Conservation (phyloP, 495 filamentous ascomycete genomes). For the Xylaria castorea region DNA sequence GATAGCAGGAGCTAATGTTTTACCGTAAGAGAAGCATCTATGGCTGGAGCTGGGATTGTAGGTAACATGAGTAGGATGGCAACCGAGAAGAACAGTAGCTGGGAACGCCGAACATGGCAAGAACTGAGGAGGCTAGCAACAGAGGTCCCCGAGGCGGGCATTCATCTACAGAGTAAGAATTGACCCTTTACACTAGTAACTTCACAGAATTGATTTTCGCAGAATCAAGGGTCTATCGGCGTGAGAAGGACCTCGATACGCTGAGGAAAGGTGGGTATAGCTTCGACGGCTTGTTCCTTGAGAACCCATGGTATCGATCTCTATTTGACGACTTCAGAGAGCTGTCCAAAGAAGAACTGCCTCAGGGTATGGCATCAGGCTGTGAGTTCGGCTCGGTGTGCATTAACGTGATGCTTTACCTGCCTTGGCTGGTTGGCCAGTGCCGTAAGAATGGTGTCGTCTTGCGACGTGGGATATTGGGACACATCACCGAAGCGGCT, state of each 20-base stretch:
- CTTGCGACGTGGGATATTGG: constrained; percentile 63
- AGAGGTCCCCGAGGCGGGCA: constrained; percentile 83
- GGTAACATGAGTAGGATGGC: constrained; percentile 42
- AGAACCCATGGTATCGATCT: constrained; percentile 83
- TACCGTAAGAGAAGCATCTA: constrained; percentile 65
- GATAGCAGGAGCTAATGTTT: constrained; percentile 92
- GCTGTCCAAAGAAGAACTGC: constrained; percentile 62
- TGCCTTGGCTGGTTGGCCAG: constrained; percentile 80
- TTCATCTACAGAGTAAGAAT: constrained; percentile 78
- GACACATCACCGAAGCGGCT: constrained; percentile 76
- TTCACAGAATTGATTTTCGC: constrained; percentile 23
- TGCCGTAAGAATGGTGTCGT: constrained; percentile 73
- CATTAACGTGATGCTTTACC: constrained; percentile 88
- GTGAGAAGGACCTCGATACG: constrained; percentile 44
- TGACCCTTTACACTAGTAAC: not conserved
- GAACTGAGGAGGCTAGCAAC: constrained; percentile 68
- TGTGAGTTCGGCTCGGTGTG: constrained; percentile 82
- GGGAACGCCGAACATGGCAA: constrained; percentile 74
- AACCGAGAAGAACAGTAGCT: constrained; percentile 50
- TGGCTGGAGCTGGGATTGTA: not conserved
- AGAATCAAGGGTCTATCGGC: constrained; percentile 53
- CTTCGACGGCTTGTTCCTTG: constrained; percentile 57
- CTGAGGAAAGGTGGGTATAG: constrained; percentile 49
- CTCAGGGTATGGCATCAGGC: constrained; percentile 67
- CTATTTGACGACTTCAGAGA: constrained; percentile 74